Conservation (phyloP, 345 rosid species). For the Aethionema arabicum region DNA sequence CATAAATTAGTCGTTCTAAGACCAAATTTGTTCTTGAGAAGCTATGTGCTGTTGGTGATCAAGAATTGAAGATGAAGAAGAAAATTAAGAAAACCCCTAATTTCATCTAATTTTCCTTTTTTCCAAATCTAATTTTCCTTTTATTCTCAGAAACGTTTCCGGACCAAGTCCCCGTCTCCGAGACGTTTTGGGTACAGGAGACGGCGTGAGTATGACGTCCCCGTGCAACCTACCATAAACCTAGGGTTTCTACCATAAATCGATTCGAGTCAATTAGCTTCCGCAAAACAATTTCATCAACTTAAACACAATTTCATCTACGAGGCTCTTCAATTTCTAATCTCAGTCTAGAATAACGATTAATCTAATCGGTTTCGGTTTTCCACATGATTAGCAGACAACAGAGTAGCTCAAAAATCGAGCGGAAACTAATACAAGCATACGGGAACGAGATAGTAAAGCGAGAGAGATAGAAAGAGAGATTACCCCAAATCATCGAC, state of each 20-base stretch:
- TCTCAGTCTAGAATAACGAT: neutral
- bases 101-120: too few species aligned
- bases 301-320: constrained; percentile 1
- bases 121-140: too few species aligned
- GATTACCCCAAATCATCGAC: constrained; percentile 65
- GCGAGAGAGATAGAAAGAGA: neutral
- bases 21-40: too few species aligned
- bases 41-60: too few species aligned
- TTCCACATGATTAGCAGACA: neutral
- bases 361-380: neutral
- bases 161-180: too few species aligned
- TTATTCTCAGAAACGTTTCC: too few species aligned
- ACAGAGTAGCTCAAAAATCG: neutral
- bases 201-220: too few species aligned
- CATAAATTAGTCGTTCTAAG: too few species aligned
- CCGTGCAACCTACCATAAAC: neutral
- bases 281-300: neutral
- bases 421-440: neutral
- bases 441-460: neutral
- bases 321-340: neutral
- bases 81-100: too few species aligned
- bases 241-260: constrained; percentile 16
- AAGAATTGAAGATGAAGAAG: too few species aligned
- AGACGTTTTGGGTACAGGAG: too few species aligned
- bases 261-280: neutral